phyloP scores from a whole-genome alignment of 331 rosid genomes.

The Rhamnella rubrinervis region DNA sequence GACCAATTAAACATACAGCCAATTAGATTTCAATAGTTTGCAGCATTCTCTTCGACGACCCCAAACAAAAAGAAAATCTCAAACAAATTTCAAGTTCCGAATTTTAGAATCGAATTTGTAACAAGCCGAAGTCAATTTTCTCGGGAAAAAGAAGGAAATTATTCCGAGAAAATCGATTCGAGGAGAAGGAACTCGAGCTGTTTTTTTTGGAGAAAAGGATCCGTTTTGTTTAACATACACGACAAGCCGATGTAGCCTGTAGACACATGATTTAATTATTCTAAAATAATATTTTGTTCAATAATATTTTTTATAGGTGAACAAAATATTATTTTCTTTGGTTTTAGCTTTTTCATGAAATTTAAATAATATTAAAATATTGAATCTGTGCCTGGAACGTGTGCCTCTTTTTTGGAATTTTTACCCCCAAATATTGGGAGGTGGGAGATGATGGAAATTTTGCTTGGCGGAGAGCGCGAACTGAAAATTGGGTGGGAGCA shows the following conservation, averaged over 20 bases:
- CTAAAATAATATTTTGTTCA: neutral
- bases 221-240: conserved; percentile 7
- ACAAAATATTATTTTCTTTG: neutral
- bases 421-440: conserved; percentile 30
- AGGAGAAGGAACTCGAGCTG: conserved; percentile 33
- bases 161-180: conserved; percentile 14
- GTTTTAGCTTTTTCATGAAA: neutral
- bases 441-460: conserved; percentile 31
- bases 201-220: conserved; percentile 13
- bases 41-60: conserved; percentile 7
- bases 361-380: neutral
- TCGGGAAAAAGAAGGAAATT: neutral
- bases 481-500: conserved; percentile 25
- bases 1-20: conserved; percentile 17
- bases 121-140: conserved; percentile 7
- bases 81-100: conserved; percentile 19
- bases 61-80: neutral
- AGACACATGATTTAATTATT: neutral
- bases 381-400: neutral
- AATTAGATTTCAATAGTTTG: conserved; percentile 13
- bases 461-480: conserved; percentile 32
- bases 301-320: no score
- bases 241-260: neutral
- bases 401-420: conserved; percentile 11
- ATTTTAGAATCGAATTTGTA: conserved; percentile 7